Percentiles rank a stretch among this genome's conserved stretches.
phyloP scores from a whole-genome alignment of 805 yeast species.

The Sugiyamaella chiloensis region DNA sequence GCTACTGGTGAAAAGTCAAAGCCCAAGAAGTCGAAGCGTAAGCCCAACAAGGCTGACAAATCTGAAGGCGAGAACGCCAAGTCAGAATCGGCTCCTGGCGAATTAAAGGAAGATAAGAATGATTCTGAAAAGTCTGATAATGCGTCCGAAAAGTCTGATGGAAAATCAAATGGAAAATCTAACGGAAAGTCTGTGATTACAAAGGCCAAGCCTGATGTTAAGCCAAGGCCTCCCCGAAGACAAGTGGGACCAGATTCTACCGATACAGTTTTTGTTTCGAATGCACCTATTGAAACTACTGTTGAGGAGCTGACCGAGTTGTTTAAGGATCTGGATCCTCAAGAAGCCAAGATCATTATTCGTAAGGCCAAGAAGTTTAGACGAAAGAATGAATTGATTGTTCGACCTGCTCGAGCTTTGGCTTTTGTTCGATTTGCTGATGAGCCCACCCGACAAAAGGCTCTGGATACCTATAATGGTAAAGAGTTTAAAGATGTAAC shows the following conservation, averaged over 20 bases:
- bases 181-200: constrained; percentile 18
- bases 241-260: constrained; percentile 56
- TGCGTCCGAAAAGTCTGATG: constrained; percentile 16
- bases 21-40: constrained; percentile 6
- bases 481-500: constrained; percentile 61
- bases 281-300: constrained; percentile 52
- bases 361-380: constrained; percentile 18
- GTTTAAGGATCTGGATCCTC: constrained; percentile 32
- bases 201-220: constrained; percentile 6
- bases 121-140: constrained; percentile 14
- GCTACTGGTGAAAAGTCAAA: constrained; percentile 25
- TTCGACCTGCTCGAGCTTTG: constrained; percentile 33
- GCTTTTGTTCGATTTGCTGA: constrained; percentile 57
- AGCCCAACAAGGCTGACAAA: background rate
- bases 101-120: constrained; percentile 8
- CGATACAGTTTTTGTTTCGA: constrained; percentile 60
- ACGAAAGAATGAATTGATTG: constrained; percentile 19
- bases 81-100: background rate
- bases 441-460: constrained; percentile 62
- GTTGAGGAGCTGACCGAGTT: constrained; percentile 45
- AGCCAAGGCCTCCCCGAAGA: constrained; percentile 9
- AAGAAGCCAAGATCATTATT: constrained; percentile 33
- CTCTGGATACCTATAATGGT: constrained; percentile 70
- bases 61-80: background rate
- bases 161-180: background rate